Evolutionary conservation across 2,329 filamentous ascomycete genomes (phyloP), one percentile per base, ranked within the genome.

Genomic region (Fusarium anguioides): DNA sequence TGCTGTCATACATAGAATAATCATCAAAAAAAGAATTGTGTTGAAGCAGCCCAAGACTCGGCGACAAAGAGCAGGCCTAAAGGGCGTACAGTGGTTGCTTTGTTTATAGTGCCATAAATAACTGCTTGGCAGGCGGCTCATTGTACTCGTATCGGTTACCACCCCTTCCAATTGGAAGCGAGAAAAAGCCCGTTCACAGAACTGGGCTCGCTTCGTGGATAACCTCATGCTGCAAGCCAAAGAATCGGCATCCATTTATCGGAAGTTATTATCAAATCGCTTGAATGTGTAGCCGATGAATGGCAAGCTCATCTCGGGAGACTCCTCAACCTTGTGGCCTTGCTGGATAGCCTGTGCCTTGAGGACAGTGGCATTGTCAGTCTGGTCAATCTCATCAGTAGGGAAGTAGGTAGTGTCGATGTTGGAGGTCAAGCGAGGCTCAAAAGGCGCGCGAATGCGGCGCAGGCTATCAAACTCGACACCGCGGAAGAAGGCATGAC

Each of bases 391-490:
- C 80, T 99, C 96, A 76, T 99, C 96, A 50, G 94, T 97, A 11
- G 96, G 96, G 89, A 99, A 99, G 84, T 99, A 98, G 44, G 94
- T 95, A 20, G 96, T 97, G 77, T 99, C 96, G 74, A 97, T 91
- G 78, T 96, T 96, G 66, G 93, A 97, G 62, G 92, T 91, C 68
- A 99, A 84, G 75, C 94, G 93, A 4, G 96, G 96, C 82, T 98
- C 95, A 77, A 99, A 99, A 1, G 96, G 96, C 59, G 96, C 96
- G 35, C 94, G 91, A 75, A 99, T 98, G 62, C 91, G 90, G 68
- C 96, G 93, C 70, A 99, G 86, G 72, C 91, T 92, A 70, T 97
- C 93, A 84, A 97, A 99, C 71, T 97, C 91, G 26, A 99, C 96
- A 51, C 96, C 96, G 31, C 92, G 91, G 91, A 99, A 99, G 86